Conservation (phyloP, 768 basidiomycete species). For the Boletus reticulatus region DNA sequence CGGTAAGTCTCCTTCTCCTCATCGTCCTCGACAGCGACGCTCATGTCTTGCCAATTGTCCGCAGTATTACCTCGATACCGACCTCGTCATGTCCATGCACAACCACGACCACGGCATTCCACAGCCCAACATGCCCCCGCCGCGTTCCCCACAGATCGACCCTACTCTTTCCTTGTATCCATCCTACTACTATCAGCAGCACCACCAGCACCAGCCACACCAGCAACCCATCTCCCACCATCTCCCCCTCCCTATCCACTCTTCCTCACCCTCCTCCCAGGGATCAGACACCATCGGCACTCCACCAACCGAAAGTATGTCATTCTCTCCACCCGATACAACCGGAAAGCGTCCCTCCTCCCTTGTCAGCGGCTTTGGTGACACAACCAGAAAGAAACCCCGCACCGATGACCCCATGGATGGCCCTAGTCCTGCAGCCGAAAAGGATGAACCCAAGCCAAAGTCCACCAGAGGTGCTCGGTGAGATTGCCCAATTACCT, state of each 20-base stretch:
- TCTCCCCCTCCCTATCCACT: constrained; percentile 52
- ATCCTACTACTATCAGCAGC: constrained; percentile 59
- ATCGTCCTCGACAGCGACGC: background rate
- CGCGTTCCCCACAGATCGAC: constrained; percentile 66
- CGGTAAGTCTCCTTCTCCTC: too few relatives aligned
- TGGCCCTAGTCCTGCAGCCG: constrained; percentile 48
- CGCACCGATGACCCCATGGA: constrained; percentile 56
- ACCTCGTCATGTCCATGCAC: constrained; percentile 42
- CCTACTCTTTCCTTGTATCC: constrained; percentile 69
- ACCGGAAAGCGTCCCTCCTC: constrained; percentile 71
- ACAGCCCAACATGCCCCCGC: constrained; percentile 39
- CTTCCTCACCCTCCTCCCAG: constrained; percentile 79
- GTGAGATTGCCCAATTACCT: constrained; percentile 38
- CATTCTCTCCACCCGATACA: constrained; percentile 47
- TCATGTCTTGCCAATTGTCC: constrained; percentile 15
- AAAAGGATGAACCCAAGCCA: constrained; percentile 68
- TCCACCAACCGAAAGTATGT: constrained; percentile 61
- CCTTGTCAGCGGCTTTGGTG: constrained; percentile 36
- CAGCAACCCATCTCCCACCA: constrained; percentile 51
- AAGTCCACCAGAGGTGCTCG: constrained; percentile 86
- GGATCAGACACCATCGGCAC: constrained; percentile 76
- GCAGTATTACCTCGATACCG: constrained; percentile 30
- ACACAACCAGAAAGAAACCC: constrained; percentile 52
- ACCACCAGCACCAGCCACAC: constrained; percentile 36
- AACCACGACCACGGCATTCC: constrained; percentile 43